Conservation (phyloP, 2,329 filamentous ascomycete species). For the Cordyceps cateniannulata region DNA sequence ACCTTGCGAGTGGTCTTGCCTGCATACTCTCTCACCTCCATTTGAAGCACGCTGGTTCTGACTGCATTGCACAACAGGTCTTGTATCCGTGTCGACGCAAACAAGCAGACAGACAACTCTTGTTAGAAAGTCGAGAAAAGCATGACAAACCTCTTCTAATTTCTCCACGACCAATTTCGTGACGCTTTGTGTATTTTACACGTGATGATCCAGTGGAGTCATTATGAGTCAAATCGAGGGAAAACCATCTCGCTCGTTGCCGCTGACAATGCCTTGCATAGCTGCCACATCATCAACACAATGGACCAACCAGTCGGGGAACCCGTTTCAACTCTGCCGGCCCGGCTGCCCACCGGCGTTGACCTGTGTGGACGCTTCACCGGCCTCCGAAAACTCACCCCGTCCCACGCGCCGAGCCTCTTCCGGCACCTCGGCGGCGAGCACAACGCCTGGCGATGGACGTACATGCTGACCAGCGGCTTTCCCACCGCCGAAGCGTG, state of each 20-base stretch:
- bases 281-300: neutral
- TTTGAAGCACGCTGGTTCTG: too few species aligned
- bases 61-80: too few species aligned
- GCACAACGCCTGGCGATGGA: constrained; percentile 27
- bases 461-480: constrained; percentile 25
- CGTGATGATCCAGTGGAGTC: constrained; percentile 1
- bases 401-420: constrained; percentile 22
- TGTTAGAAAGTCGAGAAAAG: too few species aligned
- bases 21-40: too few species aligned
- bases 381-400: constrained; percentile 23
- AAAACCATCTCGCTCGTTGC: neutral
- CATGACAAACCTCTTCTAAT: too few species aligned
- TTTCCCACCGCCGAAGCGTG: constrained; percentile 19
- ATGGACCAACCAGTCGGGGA: constrained; percentile 6
- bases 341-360: neutral
- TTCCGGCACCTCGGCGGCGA: constrained; percentile 28
- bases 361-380: constrained; percentile 26
- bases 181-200: neutral
- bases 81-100: too few species aligned
- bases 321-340: neutral
- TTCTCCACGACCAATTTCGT: too few species aligned
- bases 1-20: too few species aligned
- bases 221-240: constrained; percentile 3
- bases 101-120: too few species aligned
- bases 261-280: too few species aligned